These are phyloP conservation scores for Trifolium fragiferum DNA, from an alignment of 306 rosid species.

Conservation along the genomic window DNA sequence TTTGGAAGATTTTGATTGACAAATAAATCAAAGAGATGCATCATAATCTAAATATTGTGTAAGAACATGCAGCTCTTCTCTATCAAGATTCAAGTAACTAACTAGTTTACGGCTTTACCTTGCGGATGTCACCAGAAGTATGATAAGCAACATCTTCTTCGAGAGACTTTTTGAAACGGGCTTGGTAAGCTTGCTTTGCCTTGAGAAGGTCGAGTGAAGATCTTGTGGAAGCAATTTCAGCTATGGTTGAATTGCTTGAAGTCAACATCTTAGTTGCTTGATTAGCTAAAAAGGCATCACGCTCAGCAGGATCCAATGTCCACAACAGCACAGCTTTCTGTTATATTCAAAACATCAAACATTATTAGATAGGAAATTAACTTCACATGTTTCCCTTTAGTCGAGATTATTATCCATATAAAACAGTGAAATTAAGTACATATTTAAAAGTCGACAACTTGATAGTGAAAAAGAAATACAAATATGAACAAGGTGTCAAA, in stretches of 20 bases:
- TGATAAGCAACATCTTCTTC: conserved; percentile 79
- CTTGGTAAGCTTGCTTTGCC: conserved; percentile 67
- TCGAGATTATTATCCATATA: conserved; percentile 27
- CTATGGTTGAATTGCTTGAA: conserved; percentile 45
- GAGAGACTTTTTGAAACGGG: conserved; percentile 62
- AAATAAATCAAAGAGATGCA: conserved; percentile 31
- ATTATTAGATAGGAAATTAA: conserved; percentile 8
- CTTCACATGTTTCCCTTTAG: conserved; percentile 25
- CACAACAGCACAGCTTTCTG: conserved; percentile 52
- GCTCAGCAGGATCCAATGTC: conserved; percentile 71
- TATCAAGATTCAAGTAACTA: conserved; percentile 26
- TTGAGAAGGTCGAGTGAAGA: conserved; percentile 60
- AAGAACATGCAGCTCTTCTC: conserved; percentile 19
- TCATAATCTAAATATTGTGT: conserved; percentile 3
- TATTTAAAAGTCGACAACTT: neutral
- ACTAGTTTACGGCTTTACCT: conserved; percentile 46
- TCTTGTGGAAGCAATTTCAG: conserved; percentile 73
- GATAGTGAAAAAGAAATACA: neutral
- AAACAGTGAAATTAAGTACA: conserved; percentile 17
- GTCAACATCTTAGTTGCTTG: conserved; percentile 59
- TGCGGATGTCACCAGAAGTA: conserved; percentile 68
- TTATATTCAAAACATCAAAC: conserved; percentile 33
- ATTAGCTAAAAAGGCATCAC: conserved; percentile 67
- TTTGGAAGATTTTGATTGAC: neutral
- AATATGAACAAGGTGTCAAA: neutral